phyloP scores from a whole-genome alignment of 148 eudicot genomes.

The Rhododendron simsii region DNA sequence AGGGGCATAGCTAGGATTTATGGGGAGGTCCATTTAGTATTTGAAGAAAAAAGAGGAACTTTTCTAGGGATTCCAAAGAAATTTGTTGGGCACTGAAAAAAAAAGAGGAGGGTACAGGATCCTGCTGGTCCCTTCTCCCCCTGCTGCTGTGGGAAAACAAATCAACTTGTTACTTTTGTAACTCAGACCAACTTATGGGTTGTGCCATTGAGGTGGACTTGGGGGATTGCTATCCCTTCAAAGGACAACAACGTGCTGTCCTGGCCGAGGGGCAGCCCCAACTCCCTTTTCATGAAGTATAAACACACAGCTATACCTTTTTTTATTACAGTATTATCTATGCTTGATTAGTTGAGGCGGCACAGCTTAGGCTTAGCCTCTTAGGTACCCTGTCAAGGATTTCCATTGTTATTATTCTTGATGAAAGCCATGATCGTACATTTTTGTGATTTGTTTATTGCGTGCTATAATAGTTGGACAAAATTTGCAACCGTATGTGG shows the following conservation, averaged over 20 bases:
- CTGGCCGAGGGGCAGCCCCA: too few relatives aligned
- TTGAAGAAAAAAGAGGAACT: not conserved
- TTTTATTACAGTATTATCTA: not conserved
- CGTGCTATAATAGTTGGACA: not conserved
- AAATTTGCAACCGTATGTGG: constrained; percentile 64
- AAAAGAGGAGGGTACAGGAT: not conserved
- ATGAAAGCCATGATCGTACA: not conserved
- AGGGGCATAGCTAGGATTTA: not conserved
- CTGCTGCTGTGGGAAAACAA: not conserved
- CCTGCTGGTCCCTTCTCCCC: not conserved
- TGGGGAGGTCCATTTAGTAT: not conserved
- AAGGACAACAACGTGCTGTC: too few relatives aligned
- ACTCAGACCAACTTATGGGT: not conserved
- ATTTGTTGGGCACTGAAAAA: not conserved
- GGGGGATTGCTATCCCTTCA: too few relatives aligned
- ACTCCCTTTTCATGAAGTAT: not conserved
- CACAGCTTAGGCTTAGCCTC: too few relatives aligned
- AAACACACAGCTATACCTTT: not conserved
- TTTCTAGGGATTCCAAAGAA: not conserved
- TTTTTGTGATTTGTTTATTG: not conserved
- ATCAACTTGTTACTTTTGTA: not conserved
- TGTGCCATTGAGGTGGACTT: too few relatives aligned
- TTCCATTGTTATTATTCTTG: not conserved
- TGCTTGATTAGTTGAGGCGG: not conserved
- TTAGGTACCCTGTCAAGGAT: not conserved